These are phyloP conservation scores for Picea sitchensis DNA, from an alignment of 75 land plant species.

Conservation along the genomic window DNA sequence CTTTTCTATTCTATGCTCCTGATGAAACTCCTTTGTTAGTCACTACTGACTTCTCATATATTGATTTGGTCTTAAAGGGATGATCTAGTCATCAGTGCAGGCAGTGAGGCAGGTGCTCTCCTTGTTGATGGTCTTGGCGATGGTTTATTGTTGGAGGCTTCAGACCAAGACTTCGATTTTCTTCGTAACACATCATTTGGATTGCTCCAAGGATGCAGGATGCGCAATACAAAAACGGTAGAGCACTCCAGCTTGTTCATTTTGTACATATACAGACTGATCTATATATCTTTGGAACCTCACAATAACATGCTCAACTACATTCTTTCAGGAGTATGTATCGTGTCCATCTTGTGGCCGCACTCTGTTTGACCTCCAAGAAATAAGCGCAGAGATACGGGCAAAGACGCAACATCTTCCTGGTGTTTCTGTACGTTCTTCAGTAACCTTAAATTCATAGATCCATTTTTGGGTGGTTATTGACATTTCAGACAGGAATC, in stretches of 20 bases:
- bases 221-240: constrained; percentile 99
- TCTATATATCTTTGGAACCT: background rate
- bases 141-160: constrained; percentile 85
- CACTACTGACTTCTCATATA: background rate
- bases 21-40: background rate
- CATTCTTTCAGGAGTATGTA: constrained; percentile 80
- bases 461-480: background rate
- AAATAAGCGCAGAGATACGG: constrained; percentile 91
- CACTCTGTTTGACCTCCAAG: constrained; percentile 97
- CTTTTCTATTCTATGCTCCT: constrained; percentile 3
- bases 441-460: background rate
- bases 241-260: background rate
- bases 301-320: background rate
- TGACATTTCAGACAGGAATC: background rate
- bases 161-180: constrained; percentile 87
- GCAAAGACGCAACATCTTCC: constrained; percentile 96
- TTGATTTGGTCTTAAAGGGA: constrained; percentile 47
- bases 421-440: constrained; percentile 81
- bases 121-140: constrained; percentile 98
- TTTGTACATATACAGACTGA: background rate
- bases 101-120: constrained; percentile 88
- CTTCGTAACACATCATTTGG: constrained; percentile 94
- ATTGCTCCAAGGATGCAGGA: constrained; percentile 97
- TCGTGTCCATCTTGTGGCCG: constrained; percentile 99
- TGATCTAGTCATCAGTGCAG: constrained; percentile 91